Evolutionary conservation across 2,329 filamentous ascomycete genomes (phyloP).

Genomic region (Arthrobotrys pseudoclavata): DNA sequence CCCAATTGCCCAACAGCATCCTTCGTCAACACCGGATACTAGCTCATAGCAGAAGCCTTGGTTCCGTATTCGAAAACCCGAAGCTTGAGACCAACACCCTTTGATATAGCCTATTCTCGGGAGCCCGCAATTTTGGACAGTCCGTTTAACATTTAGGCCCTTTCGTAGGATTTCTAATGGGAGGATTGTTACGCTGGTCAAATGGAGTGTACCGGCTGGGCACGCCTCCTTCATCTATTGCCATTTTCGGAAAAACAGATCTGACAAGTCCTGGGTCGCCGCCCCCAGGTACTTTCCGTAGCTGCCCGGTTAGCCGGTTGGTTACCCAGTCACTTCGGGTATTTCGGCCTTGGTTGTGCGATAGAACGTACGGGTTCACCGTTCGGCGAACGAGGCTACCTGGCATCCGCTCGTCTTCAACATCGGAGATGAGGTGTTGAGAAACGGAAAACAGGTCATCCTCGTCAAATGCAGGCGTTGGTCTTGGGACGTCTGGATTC

Average conservation of each 20-base stretch:
- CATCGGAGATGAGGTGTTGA: background rate
- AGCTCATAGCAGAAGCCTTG: background rate
- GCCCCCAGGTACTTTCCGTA: background rate
- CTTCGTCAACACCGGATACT: background rate
- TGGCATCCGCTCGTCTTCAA: background rate
- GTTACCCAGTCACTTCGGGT: background rate
- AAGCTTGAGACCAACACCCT: no score
- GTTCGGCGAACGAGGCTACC: background rate
- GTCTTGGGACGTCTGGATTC: background rate
- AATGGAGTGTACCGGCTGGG: background rate
- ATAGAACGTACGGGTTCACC: background rate
- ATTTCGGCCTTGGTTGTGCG: background rate
- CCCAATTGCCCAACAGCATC: background rate
- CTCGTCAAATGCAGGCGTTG: conserved; percentile 5
- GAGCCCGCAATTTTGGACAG: background rate
- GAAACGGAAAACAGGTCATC: background rate
- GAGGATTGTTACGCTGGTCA: background rate
- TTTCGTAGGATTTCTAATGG: background rate
- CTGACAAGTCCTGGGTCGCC: background rate
- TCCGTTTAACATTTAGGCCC: background rate
- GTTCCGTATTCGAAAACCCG: background rate
- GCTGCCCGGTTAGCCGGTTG: background rate
- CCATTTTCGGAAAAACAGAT: background rate
- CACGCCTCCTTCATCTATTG: background rate
- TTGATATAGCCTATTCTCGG: no score